Evolutionary conservation across 495 filamentous ascomycete genomes (phyloP).

Genomic region (Chaetomium cochliodes): DNA sequence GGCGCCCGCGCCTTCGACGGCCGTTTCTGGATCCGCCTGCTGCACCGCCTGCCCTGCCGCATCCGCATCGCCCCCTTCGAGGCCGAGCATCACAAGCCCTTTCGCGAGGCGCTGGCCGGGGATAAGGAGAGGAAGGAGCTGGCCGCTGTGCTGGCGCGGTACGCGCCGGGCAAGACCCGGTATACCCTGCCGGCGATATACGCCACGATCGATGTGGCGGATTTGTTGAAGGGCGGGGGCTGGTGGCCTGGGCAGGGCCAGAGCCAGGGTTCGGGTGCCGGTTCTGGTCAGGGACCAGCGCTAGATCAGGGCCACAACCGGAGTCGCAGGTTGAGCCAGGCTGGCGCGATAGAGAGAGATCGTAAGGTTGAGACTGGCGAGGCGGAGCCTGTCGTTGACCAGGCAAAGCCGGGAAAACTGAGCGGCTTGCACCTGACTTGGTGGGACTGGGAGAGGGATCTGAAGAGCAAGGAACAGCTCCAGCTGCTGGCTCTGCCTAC

Average conservation of each 20-base stretch:
- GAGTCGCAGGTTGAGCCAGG: neutral
- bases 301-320: neutral
- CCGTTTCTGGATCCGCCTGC: constrained; percentile 75
- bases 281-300: too few relatives aligned
- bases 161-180: constrained; percentile 52
- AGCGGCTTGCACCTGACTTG: neutral
- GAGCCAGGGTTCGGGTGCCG: neutral
- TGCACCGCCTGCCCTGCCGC: constrained; percentile 37
- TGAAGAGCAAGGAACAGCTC: constrained; percentile 16
- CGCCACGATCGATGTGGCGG: constrained; percentile 28
- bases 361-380: neutral
- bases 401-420: neutral
- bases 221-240: constrained; percentile 18
- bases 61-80: constrained; percentile 54
- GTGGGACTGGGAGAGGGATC: constrained; percentile 13
- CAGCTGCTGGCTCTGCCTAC: constrained; percentile 53
- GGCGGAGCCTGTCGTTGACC: neutral
- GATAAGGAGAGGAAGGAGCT: constrained; percentile 26
- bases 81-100: constrained; percentile 46
- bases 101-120: constrained; percentile 38
- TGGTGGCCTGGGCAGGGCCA: constrained; percentile 26
- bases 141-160: constrained; percentile 35
- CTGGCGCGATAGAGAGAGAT: neutral
- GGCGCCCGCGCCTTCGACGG: constrained; percentile 66
- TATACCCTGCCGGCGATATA: constrained; percentile 56